These are phyloP conservation scores for Triticum monococcum DNA, from an alignment of 176 grass and related monocot genomes.

Conservation along the genomic window DNA sequence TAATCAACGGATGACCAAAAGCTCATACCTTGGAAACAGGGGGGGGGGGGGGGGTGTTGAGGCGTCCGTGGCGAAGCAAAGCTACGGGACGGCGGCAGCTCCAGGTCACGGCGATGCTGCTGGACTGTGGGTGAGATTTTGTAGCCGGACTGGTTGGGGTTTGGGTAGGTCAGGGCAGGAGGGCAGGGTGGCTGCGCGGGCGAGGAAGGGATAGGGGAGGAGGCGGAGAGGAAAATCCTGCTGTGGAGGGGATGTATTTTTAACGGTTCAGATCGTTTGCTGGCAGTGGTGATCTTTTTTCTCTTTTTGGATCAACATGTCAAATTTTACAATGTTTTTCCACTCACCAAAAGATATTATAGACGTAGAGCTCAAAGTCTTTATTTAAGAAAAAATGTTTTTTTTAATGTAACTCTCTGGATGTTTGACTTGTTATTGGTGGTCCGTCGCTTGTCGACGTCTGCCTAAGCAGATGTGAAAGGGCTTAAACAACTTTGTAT, in stretches of 20 bases:
- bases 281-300: neutral
- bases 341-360: no score
- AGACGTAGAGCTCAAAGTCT: no score
- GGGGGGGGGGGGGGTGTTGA: no score
- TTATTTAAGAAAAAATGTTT: no score
- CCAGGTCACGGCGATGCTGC: neutral
- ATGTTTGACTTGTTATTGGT: no score
- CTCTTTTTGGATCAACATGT: neutral
- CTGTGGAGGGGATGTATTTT: neutral
- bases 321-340: neutral
- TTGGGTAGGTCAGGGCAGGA: conserved; percentile 12
- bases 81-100: neutral
- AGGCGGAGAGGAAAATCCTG: neutral
- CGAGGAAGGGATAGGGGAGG: neutral
- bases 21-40: neutral
- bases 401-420: no score
- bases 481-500: no score
- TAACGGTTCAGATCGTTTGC: neutral
- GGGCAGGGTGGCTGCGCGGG: conserved; percentile 12
- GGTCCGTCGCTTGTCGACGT: no score
- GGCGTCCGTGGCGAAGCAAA: neutral
- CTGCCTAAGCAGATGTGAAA: no score
- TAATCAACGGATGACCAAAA: neutral
- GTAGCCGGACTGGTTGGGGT: neutral
- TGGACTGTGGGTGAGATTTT: neutral